phyloP scores from a whole-genome alignment of 768 basidiomycete species.

The Rhizopogon roseolus region DNA sequence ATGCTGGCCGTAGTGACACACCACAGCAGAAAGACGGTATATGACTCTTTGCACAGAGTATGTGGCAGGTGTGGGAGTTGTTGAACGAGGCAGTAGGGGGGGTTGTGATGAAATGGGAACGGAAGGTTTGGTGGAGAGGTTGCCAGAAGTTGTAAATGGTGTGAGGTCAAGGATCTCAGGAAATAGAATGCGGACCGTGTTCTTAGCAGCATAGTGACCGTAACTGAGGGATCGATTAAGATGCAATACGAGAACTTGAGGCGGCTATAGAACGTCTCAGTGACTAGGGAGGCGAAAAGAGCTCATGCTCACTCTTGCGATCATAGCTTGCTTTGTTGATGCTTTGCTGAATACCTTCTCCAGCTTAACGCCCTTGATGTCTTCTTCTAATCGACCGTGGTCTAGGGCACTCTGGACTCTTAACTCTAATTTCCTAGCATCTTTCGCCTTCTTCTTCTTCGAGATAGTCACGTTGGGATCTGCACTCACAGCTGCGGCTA shows the following conservation, averaged over 20 bases:
- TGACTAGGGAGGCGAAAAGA: not conserved
- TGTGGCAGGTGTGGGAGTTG: conserved; percentile 53
- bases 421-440: conserved; percentile 60
- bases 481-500: conserved; percentile 34
- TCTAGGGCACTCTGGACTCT: conserved; percentile 61
- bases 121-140: conserved; percentile 65
- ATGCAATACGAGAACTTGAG: conserved; percentile 81
- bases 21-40: conserved; percentile 81
- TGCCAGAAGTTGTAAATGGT: conserved; percentile 80
- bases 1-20: conserved; percentile 92
- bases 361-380: conserved; percentile 73
- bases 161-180: conserved; percentile 88
- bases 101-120: conserved; percentile 66
- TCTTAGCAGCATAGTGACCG: conserved; percentile 75
- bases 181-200: conserved; percentile 74
- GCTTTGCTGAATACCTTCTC: conserved; percentile 72
- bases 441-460: conserved; percentile 71
- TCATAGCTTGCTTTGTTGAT: conserved; percentile 89
- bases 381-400: conserved; percentile 78
- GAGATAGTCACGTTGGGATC: conserved; percentile 52
- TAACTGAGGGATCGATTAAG: conserved; percentile 89
- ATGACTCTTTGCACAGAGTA: conserved; percentile 57
- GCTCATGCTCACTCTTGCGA: conserved; percentile 63
- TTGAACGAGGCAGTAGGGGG: conserved; percentile 40
- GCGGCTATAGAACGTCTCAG: conserved; percentile 52